Conservation (phyloP, 495 filamentous ascomycete species). For the Xylaria cubensis region DNA sequence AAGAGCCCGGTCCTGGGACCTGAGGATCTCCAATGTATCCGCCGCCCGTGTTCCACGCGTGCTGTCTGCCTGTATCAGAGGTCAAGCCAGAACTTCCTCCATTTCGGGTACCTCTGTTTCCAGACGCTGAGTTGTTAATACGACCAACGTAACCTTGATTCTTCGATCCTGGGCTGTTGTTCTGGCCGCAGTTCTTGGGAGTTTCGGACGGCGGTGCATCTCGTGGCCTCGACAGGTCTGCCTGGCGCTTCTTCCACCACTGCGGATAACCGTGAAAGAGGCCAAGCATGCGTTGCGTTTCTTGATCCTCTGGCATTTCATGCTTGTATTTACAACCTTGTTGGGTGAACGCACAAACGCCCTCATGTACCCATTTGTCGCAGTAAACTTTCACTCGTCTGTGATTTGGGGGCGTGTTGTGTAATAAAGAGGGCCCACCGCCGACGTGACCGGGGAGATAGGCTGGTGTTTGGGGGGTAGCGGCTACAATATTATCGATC, state of each 20-base stretch:
- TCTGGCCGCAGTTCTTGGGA: background rate
- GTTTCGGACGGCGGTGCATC: conserved; percentile 23
- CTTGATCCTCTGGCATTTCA: conserved; percentile 74
- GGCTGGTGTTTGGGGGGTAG: conserved; percentile 30
- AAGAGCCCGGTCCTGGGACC: background rate
- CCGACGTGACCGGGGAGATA: conserved; percentile 14
- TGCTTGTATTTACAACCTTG: conserved; percentile 88
- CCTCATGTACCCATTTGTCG: conserved; percentile 84
- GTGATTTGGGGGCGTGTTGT: conserved; percentile 4
- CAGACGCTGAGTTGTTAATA: background rate
- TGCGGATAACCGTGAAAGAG: conserved; percentile 58
- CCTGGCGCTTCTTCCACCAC: conserved; percentile 61
- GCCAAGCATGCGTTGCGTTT: conserved; percentile 68
- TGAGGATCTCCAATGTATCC: conserved; percentile 1
- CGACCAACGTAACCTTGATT: conserved; percentile 5
- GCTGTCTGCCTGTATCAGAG: conserved; percentile 2
- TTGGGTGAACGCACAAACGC: conserved; percentile 82
- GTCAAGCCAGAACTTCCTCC: conserved; percentile 8
- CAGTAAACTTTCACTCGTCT: conserved; percentile 72
- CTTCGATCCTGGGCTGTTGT: background rate
- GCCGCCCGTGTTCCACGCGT: conserved; percentile 3
- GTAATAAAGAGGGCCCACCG: conserved; percentile 3
- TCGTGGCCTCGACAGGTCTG: conserved; percentile 44
- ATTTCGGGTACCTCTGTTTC: background rate
- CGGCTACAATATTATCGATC: conserved; percentile 44